Evolutionary conservation across 352 stramenopile species (phyloP), one percentile per base, ranked within the genome.

Genomic region (Phytophthora nicotianae): DNA sequence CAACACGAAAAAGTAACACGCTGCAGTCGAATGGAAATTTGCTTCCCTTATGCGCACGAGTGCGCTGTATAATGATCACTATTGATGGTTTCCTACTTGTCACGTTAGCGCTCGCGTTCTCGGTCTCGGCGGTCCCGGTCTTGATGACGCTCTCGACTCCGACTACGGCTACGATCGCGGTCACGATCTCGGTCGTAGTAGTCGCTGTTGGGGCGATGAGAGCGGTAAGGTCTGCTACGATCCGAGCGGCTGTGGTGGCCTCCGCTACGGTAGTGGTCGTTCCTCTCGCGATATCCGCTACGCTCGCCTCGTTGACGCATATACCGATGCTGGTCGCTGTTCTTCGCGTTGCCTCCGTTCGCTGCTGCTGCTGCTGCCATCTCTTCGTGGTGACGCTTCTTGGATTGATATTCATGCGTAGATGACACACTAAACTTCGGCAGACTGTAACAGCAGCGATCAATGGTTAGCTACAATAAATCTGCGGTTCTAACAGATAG

Each of bases 381-480:
- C 21, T 95, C 84, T 63, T 90, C 86, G 23, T 90, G 82, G 32
- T 92, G 78, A 4, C 87, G 78, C 68, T 95, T 95, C 59, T 95
- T 95, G 0, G 81, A 91, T 64, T 95, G 87, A 43, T 95, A 95
- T 37, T 93, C 87, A 46, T 95, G 87, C 5, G 70, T 91, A 13
- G 85, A 93, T 7, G 85, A 86, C 4, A 95, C 87, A n/a, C 65
- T 72, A 38, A 95, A 95, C 61, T 95, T 95, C 1, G 87, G 87
- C 26, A 95, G 65, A 58, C 86, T 95, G 50, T 27, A 52, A 61
- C 17, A 35, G 24, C 26, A 56, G 57, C 13, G 60, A 17, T 21
- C 5, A 45, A 38, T 7, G n/a, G 41, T 68, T 29, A 74, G 37
- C 23, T 32, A 5, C 16, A 50, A 21, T 11, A 50, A 23, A 7